Evolutionary conservation across 2,329 filamentous ascomycete genomes (phyloP).

Genomic region (Cordyceps pruinosa): DNA sequence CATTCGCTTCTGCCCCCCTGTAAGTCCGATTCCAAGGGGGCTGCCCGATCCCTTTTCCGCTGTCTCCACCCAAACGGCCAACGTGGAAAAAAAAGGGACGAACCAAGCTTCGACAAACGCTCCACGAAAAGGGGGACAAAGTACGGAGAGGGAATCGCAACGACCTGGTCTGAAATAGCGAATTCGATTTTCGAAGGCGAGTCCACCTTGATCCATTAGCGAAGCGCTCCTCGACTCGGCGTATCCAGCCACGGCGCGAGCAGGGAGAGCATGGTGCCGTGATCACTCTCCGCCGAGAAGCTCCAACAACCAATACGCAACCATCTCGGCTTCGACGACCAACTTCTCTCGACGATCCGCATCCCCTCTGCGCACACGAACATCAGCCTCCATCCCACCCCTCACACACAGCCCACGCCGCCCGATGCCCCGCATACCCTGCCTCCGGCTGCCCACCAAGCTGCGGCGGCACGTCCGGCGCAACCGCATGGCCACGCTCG

Average conservation of each 20-base stretch:
- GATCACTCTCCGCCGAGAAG: too few relatives aligned
- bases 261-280: too few relatives aligned
- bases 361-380: neutral
- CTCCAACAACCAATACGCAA: too few relatives aligned
- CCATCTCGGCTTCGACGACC: too few relatives aligned
- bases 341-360: neutral
- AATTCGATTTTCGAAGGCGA: too few relatives aligned
- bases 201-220: too few relatives aligned
- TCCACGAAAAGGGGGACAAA: neutral
- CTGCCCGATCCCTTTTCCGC: neutral
- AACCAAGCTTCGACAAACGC: neutral
- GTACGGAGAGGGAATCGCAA: neutral
- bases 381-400: neutral
- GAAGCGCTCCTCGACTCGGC: too few relatives aligned
- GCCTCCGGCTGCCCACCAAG: constrained; percentile 50
- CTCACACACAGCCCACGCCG: neutral
- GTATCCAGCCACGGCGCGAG: too few relatives aligned
- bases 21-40: too few relatives aligned
- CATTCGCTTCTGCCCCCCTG: too few relatives aligned
- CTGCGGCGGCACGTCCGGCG: constrained; percentile 51
- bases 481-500: constrained; percentile 50
- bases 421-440: constrained; percentile 33
- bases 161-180: too few relatives aligned
- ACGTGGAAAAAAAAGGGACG: neutral
- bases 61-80: neutral